phyloP scores from a whole-genome alignment of 176 grass and related monocot genomes.

The Tillandsia fasciculata region DNA sequence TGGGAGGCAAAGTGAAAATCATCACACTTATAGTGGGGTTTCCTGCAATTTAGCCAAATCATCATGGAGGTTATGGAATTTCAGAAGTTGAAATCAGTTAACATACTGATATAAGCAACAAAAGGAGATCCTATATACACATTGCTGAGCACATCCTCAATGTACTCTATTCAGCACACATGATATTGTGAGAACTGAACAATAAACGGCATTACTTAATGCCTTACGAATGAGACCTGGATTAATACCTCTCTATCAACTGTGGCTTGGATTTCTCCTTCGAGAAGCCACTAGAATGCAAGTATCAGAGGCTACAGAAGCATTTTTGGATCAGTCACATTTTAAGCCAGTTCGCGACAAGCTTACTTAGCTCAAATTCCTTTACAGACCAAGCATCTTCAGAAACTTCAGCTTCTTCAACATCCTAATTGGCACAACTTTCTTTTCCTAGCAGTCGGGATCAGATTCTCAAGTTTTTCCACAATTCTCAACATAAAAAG shows the following conservation, averaged over 20 bases:
- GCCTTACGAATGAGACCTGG: background rate
- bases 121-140: background rate
- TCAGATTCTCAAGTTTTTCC: background rate
- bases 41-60: background rate
- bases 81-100: background rate
- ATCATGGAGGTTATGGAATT: background rate
- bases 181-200: background rate
- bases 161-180: background rate
- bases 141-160: background rate
- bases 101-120: background rate
- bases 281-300: too few relatives aligned
- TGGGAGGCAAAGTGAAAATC: too few relatives aligned
- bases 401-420: background rate
- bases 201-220: too few relatives aligned
- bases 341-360: background rate
- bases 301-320: too few relatives aligned
- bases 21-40: too few relatives aligned
- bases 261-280: too few relatives aligned
- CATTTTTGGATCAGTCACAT: background rate
- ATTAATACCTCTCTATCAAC: too few relatives aligned
- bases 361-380: background rate
- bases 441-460: background rate
- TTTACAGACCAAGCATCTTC: background rate
- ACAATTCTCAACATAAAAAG: background rate
- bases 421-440: background rate